Base-by-base conservation (phyloP, 495 filamentous ascomycete genomes). In the Penicillium riverlandense region DNA sequence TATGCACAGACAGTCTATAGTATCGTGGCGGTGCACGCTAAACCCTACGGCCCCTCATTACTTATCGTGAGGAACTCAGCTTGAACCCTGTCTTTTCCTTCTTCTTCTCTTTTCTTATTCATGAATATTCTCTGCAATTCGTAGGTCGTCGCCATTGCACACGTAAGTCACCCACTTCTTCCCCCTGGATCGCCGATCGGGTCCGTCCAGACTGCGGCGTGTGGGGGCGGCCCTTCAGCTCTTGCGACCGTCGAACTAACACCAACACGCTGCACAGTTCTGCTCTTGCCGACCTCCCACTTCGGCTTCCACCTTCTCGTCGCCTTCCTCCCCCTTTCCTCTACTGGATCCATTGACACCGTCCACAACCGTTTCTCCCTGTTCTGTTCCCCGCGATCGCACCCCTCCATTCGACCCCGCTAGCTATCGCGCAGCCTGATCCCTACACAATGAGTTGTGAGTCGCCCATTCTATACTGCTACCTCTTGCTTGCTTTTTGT, bases 371-470 rank as follows among this genome's bases (percentile, higher is more conserved):
- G 31, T 48, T 47, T 42, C 41, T 53, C 47, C 47, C 53, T 55
- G 44, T 46, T 37, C 43, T 35, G 41, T 22, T 40, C 11, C 28
- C 28, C 29, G 14, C 35, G 31, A 11, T 14, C 39, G 8, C 22
- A 22, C 4, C 22, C 22, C 36, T 38, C 53, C 41, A 47, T 43
- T 47, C 33, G 33, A 45, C 14, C 37, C 50, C 32, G 29, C 22
- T 49, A 50, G 48, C 35, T 13, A 22, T 22, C 22, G 22, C 41
- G 30, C 43, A 55, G 48, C 54, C 54, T 49, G 50, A 49, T 41
- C 46, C 47, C 43, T 49, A 55, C 54, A 61, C 40, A 35, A 61
- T 61, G 57, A 61, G 57, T 47, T 61, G 57, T 61, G 52, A 61
- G 57, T 61, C 22, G 22, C 22, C 22, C 22, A 22, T 4, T 22